A percentile compares a stretch with the other conserved stretches of the same genome.
Conservation (phyloP, 139 green algal species). For the Zygnema cylindricum region DNA sequence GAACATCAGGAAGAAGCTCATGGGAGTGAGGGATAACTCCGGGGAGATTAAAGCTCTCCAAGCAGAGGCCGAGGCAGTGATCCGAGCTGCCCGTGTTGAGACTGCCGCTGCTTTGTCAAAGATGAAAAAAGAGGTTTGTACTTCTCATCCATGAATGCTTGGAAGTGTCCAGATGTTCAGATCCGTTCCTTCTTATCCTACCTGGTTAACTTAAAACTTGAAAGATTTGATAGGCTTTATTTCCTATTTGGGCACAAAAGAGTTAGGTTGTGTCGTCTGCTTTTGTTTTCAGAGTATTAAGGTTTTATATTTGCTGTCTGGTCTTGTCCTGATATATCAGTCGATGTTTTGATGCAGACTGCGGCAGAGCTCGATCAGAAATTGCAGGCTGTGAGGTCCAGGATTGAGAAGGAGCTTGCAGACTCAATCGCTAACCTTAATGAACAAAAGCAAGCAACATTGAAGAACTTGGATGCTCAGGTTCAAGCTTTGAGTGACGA, state of each 20-base stretch:
- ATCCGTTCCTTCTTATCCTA: too few relatives aligned
- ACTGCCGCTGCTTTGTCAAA: conserved; percentile 30
- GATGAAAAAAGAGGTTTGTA: conserved; percentile 58
- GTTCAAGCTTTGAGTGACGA: conserved; percentile 55
- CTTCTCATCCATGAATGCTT: too few relatives aligned
- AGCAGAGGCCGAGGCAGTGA: conserved; percentile 60
- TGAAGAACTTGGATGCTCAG: conserved; percentile 58
- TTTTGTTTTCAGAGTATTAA: too few relatives aligned
- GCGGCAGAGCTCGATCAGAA: conserved; percentile 55
- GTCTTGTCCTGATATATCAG: too few relatives aligned
- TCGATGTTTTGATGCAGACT: neutral
- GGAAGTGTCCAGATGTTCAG: too few relatives aligned
- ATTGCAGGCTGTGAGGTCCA: conserved; percentile 45
- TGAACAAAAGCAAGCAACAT: conserved; percentile 57
- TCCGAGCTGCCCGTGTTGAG: conserved; percentile 62
- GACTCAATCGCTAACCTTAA: conserved; percentile 55
- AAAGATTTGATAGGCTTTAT: neutral
- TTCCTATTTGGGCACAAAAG: too few relatives aligned
- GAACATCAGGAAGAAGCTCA: conserved; percentile 64
- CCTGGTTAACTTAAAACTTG: neutral
- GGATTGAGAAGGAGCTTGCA: conserved; percentile 65
- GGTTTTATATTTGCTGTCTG: neutral
- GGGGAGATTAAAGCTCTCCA: conserved; percentile 63
- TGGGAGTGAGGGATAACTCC: conserved; percentile 66
- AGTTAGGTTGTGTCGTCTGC: too few relatives aligned